Conservation (phyloP, 768 basidiomycete species). For the Termitomyces sp. region DNA sequence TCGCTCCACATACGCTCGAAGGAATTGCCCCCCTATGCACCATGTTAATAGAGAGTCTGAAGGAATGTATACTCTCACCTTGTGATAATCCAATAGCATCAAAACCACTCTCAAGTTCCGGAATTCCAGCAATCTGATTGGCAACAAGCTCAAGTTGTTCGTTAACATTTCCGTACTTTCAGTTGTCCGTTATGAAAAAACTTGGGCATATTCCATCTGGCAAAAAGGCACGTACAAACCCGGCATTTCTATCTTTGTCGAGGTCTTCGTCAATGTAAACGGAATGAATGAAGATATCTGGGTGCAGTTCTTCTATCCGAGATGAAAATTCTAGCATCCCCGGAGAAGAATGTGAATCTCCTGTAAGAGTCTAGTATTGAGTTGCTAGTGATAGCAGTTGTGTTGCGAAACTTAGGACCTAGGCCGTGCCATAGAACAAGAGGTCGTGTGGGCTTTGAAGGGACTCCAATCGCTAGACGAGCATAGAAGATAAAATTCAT, state of each 20-base stretch:
- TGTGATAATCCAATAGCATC: conserved; percentile 90
- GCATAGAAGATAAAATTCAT: neutral
- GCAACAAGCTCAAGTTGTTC: conserved; percentile 65
- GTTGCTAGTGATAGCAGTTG: neutral
- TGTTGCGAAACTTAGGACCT: conserved; percentile 23
- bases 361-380: conserved; percentile 23
- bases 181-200: neutral
- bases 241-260: conserved; percentile 63
- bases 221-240: conserved; percentile 56
- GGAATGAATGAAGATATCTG: conserved; percentile 75
- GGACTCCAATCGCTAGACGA: neutral
- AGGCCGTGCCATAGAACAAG: conserved; percentile 79
- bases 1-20: conserved; percentile 79
- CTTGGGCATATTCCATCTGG: neutral
- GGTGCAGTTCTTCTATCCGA: conserved; percentile 59
- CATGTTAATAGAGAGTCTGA: neutral
- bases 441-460: conserved; percentile 33
- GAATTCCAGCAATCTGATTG: conserved; percentile 57
- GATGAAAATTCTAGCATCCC: conserved; percentile 68
- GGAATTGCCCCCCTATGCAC: conserved; percentile 70
- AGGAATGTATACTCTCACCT: conserved; percentile 36
- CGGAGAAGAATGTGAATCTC: conserved; percentile 72
- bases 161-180: conserved; percentile 75
- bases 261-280: conserved; percentile 62
- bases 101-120: conserved; percentile 67